Conservation (phyloP, 805 yeast species). For the Wickerhamia fluorescens region DNA sequence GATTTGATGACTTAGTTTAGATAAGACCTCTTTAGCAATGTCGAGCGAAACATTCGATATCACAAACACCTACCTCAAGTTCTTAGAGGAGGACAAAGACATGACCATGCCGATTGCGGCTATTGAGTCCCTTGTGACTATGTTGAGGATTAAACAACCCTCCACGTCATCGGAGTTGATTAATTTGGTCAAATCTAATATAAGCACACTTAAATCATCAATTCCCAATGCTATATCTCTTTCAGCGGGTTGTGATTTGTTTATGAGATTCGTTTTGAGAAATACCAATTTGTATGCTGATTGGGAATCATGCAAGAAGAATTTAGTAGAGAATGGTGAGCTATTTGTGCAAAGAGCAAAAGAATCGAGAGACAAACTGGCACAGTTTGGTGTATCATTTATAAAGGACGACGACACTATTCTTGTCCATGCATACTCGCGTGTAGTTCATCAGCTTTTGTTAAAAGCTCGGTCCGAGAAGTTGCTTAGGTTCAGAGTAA, state of each 20-base stretch:
- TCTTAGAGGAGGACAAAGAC: conserved; percentile 84
- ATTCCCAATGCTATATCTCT: conserved; percentile 89
- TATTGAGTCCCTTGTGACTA: conserved; percentile 84
- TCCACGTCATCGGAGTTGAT: conserved; percentile 91
- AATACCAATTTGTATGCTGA: conserved; percentile 83
- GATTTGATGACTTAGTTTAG: no score
- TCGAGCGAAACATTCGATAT: conserved; percentile 53
- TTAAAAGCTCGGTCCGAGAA: conserved; percentile 66
- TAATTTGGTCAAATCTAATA: conserved; percentile 70
- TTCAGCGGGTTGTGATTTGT: conserved; percentile 96
- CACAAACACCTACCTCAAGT: conserved; percentile 69
- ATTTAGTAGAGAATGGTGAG: conserved; percentile 89
- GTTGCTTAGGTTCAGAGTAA: conserved; percentile 77
- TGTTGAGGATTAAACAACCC: conserved; percentile 78
- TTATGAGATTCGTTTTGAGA: conserved; percentile 86
- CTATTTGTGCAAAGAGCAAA: conserved; percentile 88
- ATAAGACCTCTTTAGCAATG: no score
- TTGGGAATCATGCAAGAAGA: conserved; percentile 89
- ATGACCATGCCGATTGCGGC: conserved; percentile 99
- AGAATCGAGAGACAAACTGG: conserved; percentile 80
- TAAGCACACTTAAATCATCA: conserved; percentile 62
- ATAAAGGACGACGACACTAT: conserved; percentile 90
- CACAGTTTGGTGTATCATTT: conserved; percentile 80
- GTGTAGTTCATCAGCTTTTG: conserved; percentile 78
- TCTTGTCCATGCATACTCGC: conserved; percentile 83